phyloP scores from a whole-genome alignment of 805 yeast species.

The Hanseniaspora nectarophila region DNA sequence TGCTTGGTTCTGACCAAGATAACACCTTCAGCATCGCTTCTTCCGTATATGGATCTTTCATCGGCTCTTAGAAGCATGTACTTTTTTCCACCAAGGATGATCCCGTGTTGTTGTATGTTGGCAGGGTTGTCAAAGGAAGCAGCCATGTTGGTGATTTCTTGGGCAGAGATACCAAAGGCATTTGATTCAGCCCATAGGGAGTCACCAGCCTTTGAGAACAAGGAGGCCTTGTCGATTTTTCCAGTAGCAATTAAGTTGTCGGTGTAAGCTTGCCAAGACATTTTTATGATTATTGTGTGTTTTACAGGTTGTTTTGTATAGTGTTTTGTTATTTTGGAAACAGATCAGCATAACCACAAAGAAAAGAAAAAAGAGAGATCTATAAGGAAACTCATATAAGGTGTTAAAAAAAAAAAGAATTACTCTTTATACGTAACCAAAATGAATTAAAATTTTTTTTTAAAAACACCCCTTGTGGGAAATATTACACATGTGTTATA shows the following conservation, averaged over 20 bases:
- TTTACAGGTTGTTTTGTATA: neutral
- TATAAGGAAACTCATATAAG: too few relatives aligned
- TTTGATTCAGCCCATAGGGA: conserved; percentile 84
- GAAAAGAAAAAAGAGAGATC: too few relatives aligned
- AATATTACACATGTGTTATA: too few relatives aligned
- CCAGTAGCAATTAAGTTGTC: conserved; percentile 83
- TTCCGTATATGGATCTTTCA: conserved; percentile 87
- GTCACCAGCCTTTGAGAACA: conserved; percentile 90
- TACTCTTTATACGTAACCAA: too few relatives aligned
- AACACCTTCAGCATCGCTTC: conserved; percentile 77
- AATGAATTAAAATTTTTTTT: too few relatives aligned
- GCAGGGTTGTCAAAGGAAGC: conserved; percentile 71
- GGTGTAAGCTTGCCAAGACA: conserved; percentile 59
- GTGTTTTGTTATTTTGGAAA: too few relatives aligned
- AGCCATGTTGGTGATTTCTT: conserved; percentile 65
- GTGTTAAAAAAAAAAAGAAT: too few relatives aligned
- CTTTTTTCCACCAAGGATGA: conserved; percentile 74
- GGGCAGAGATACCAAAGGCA: conserved; percentile 48
- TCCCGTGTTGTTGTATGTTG: conserved; percentile 69
- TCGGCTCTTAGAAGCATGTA: conserved; percentile 83
- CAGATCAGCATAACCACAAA: neutral
- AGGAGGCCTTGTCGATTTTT: conserved; percentile 82
- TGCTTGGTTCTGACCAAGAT: conserved; percentile 88
- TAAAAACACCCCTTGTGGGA: too few relatives aligned
- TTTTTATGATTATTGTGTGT: neutral